phyloP scores from a whole-genome alignment of 1,284 basidiomycete species.

The Kwoniella shivajii region DNA sequence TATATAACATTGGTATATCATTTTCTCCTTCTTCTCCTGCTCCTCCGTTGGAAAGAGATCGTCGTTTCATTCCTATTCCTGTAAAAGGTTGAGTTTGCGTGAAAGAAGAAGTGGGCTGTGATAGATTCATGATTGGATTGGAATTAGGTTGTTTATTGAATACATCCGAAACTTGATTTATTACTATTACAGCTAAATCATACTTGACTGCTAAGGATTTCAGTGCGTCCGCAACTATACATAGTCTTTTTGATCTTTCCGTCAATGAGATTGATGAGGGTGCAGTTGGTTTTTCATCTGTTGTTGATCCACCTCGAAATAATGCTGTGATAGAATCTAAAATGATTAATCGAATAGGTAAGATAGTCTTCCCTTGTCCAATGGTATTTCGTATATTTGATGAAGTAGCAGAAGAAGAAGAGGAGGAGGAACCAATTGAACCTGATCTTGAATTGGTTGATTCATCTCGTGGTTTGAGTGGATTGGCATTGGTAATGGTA shows the following conservation, averaged over 20 bases:
- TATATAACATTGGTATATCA: conserved; percentile 60
- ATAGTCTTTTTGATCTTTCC: conserved; percentile 69
- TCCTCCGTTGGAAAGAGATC: too few relatives aligned
- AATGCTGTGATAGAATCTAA: conserved; percentile 81
- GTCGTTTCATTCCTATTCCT: conserved; percentile 6
- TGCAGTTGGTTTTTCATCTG: conserved; percentile 6
- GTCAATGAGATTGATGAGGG: conserved; percentile 55
- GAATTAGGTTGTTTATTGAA: too few relatives aligned
- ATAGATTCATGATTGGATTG: conserved; percentile 2
- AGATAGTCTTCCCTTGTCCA: neutral
- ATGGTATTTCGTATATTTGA: neutral
- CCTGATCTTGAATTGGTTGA: too few relatives aligned
- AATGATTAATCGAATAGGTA: conserved; percentile 63
- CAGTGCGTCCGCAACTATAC: conserved; percentile 66
- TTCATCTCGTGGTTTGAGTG: too few relatives aligned
- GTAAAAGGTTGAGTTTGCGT: conserved; percentile 23
- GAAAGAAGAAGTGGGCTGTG: conserved; percentile 12
- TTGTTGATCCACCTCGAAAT: conserved; percentile 59
- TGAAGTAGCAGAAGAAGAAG: too few relatives aligned
- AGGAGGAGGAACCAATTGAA: neutral
- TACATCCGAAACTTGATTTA: conserved; percentile 84
- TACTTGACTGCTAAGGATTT: conserved; percentile 68
- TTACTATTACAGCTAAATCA: conserved; percentile 71
- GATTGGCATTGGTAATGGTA: neutral
- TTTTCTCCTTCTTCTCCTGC: neutral